Base-by-base conservation (phyloP, 352 stramenopile genomes). In the Globisporangium viniferum region DNA sequence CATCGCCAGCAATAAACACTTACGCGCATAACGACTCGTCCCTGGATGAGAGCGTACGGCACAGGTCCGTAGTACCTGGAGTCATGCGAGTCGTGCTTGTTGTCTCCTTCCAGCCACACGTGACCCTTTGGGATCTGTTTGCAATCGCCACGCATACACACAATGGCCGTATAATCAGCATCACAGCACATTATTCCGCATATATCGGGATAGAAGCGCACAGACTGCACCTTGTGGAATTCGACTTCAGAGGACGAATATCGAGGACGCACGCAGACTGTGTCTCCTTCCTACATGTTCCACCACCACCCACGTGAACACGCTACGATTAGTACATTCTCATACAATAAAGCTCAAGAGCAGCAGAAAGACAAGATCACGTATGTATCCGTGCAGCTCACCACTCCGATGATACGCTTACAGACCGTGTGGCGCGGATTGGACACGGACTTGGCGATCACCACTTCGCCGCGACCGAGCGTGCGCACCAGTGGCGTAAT, bases 101-200 rank as follows among this genome's bases (percentile, higher is more conserved):
- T 99, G 81, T 99, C 97, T 53, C 97, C 97, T 81, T 99, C 95
- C 15, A 99, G 73, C 97, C 97, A 99, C 57, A 99, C 80, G 72
- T 98, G 92, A 36, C 96, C 94, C 62, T 92, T 86, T 3, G 96
- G 96, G 27, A 94, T 84, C 81, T 86, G 29, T 33, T 49, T n/a
- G 10, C 55, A 59, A 12, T 59, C 55, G 4, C 12, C n/a, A 53
- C 55, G 22, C 31, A 73, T 49, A 35, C 9, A 51, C 54, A 55
- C 46, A n/a, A 46, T 60, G 55, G 7, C 15, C 55, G 41, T 48
- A 44, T 10, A 36, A 27, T 35, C 29, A 39, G 22, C 20, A 61
- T 62, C 39, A 24, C 12, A 24, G 48, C 10, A 4, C 39, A 55
- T 51, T 10, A 24, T 24, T 5, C 24, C 18, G n/a, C 55, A 44